Evolutionary conservation across 208 protist species (phyloP).

Genomic region (Leishmania braziliensis): DNA sequence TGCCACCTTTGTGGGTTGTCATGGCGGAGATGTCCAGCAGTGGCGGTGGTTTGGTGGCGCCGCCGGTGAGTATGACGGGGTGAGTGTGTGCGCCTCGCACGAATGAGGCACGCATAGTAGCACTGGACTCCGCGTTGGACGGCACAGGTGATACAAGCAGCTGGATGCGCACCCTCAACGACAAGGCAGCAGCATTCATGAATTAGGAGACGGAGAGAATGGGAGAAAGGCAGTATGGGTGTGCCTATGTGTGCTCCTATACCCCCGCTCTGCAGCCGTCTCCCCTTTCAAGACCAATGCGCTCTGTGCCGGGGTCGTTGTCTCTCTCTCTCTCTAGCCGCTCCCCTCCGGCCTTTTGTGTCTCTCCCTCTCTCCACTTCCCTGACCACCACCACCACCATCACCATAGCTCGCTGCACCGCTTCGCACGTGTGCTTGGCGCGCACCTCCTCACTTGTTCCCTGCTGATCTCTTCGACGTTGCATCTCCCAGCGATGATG

Average conservation of each 20-base stretch:
- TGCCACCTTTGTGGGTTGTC: slow-evolving; percentile 9
- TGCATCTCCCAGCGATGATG: neutral
- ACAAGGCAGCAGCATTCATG: neutral
- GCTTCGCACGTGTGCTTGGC: neutral
- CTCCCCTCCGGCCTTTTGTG: neutral
- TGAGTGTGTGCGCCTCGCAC: neutral
- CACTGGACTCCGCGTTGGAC: neutral
- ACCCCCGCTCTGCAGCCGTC: neutral
- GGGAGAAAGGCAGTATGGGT: neutral
- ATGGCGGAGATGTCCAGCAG: slow-evolving; percentile 7
- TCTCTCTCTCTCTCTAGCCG: neutral
- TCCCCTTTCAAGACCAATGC: neutral
- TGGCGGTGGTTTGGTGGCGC: no score
- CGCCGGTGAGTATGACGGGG: neutral
- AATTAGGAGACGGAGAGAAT: neutral
- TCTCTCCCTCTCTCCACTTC: neutral
- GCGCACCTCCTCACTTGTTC: neutral
- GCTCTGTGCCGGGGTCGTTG: neutral
- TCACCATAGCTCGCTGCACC: neutral
- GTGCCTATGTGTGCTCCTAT: neutral
- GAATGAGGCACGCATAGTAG: neutral
- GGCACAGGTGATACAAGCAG: neutral
- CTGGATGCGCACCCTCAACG: neutral
- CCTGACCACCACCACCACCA: neutral
- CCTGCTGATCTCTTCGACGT: neutral